A percentile compares a stretch with the other conserved stretches of the same genome.
phyloP scores from a whole-genome alignment of 2,329 filamentous ascomycete genomes.

The Diaporthe nobilis region DNA sequence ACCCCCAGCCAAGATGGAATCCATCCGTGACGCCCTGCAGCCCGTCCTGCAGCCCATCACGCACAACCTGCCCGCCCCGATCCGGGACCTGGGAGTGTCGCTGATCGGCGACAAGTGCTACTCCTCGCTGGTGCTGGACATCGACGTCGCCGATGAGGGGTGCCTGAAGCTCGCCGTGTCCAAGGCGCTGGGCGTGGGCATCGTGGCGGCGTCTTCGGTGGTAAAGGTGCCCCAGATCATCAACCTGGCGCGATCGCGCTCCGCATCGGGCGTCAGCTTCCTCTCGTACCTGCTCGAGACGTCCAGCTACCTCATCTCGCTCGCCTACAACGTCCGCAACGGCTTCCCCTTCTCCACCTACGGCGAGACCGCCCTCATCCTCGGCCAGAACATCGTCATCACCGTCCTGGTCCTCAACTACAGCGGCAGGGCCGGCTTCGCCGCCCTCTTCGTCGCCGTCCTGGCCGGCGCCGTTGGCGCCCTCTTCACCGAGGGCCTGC shows the following conservation, averaged over 20 bases:
- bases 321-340: constrained; percentile 93
- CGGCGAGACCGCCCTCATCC: constrained; percentile 93
- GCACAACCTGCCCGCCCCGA: constrained; percentile 78
- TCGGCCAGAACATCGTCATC: constrained; percentile 93
- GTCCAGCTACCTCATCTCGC: constrained; percentile 85
- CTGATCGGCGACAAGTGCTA: constrained; percentile 91
- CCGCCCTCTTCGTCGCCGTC: constrained; percentile 83
- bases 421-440: constrained; percentile 75
- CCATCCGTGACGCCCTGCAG: constrained; percentile 71
- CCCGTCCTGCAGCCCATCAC: constrained; percentile 82
- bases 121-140: constrained; percentile 84
- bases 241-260: constrained; percentile 87
- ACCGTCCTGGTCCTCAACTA: constrained; percentile 89
- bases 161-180: constrained; percentile 93
- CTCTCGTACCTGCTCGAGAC: constrained; percentile 95
- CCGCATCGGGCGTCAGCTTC: constrained; percentile 87
- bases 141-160: constrained; percentile 81
- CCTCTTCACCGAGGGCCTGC: constrained; percentile 76
- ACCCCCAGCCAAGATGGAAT: constrained; percentile 66
- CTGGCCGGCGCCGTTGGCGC: constrained; percentile 78
- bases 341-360: constrained; percentile 97
- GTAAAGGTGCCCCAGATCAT: constrained; percentile 98
- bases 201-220: constrained; percentile 89
- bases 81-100: constrained; percentile 81
- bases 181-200: constrained; percentile 93